Evolutionary conservation across 164 flowering plant genomes (phyloP), one percentile per base, ranked within the genome.

Genomic region (Paratinospora sagittata): DNA sequence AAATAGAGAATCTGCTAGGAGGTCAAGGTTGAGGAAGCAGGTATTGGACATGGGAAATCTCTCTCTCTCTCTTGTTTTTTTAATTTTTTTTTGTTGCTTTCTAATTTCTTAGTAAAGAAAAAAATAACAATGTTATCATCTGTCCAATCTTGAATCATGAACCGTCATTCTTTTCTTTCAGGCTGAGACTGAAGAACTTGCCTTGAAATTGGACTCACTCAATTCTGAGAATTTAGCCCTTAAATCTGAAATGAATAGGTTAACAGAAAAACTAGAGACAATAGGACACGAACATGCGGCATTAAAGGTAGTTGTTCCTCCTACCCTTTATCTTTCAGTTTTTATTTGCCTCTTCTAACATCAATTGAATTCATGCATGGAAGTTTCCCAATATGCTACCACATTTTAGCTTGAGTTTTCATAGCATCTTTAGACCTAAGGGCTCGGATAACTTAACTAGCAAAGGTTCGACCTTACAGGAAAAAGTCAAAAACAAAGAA

Each of bases 1-100:
- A 23, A 96, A 96, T 70, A 83, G 99, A 72, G 98, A 93, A 79
- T 96, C 99, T 72, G 99, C 99, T 1, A 86, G 99, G 76, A 85
- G 99, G 80, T 96, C 99, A 52, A 81, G 99, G 74, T 77, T 96
- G 80, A 87, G 98, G 81, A 95, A 90, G 83, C 97, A 91, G 99
- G 98, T 93, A 76, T 5, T 8, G 9, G 60, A 30, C 13, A 47
- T 8, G 21, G 21, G 1, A 55, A 23, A 30, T 30, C 34, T 30
- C 34, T 30, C 34, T 30, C 4, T 30, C 34, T n/a, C 34, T 30
- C 4, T 4, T 30, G 34, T 4, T 4, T 4, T 30, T 30, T 30
- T 30, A 1, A 30, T 30, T 30, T 30, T 1, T n/a, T 30, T 4
- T 30, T 30, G 34, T 30, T 30, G 4, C 2, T 4, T 30, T n/a